Percentiles rank a stretch among this genome's conserved stretches.
Conservation (phyloP, 108 stramenopile species). For the Fragilariopsis cylindrus region DNA sequence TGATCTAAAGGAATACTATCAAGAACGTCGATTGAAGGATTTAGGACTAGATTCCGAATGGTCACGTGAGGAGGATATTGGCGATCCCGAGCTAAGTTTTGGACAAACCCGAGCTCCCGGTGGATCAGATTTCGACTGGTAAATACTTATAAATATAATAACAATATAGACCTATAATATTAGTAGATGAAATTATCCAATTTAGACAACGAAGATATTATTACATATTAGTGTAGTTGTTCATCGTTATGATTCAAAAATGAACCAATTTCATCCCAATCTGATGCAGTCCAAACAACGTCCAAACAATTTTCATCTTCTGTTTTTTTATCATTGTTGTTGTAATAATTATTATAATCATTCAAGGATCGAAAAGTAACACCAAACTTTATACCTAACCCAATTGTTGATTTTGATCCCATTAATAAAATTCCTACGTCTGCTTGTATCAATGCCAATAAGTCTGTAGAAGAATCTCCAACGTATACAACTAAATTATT, state of each 20-base stretch:
- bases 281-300: conserved; percentile 3
- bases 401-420: conserved; percentile 31
- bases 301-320: background rate
- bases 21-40: conserved; percentile 88
- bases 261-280: conserved; percentile 13
- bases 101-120: conserved; percentile 78
- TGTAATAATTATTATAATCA: background rate
- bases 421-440: conserved; percentile 60
- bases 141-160: background rate
- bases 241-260: background rate
- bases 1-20: conserved; percentile 93
- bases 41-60: conserved; percentile 88
- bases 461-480: conserved; percentile 59
- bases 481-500: conserved; percentile 41
- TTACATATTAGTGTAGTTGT: background rate
- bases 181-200: background rate
- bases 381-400: conserved; percentile 39
- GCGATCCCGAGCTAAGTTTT: conserved; percentile 44
- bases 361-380: conserved; percentile 33
- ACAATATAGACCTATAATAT: background rate
- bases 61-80: conserved; percentile 76
- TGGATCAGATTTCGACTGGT: conserved; percentile 63
- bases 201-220: too few species aligned
- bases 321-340: background rate
- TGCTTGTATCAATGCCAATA: conserved; percentile 49